Evolutionary conservation across 192 early-diverging fungal genomes (phyloP).

Genomic region (Lobosporangium transversale): DNA sequence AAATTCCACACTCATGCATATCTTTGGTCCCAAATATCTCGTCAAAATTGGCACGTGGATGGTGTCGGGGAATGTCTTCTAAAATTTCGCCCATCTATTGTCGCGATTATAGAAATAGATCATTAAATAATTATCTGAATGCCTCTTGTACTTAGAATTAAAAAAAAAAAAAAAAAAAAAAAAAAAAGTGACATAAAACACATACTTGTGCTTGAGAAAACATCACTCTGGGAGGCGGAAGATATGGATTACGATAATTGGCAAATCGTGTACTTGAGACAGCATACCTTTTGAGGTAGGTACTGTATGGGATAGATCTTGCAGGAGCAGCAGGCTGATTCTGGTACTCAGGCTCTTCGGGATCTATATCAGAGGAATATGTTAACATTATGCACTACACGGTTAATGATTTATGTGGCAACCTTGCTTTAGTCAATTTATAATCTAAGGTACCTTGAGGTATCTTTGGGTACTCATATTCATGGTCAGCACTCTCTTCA

Average conservation of each 20-base stretch:
- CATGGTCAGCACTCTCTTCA: conserved; percentile 7
- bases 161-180: too few relatives aligned
- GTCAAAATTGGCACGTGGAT: conserved; percentile 36
- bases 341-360: conserved; percentile 21
- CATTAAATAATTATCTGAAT: neutral
- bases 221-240: conserved; percentile 57
- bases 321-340: conserved; percentile 21
- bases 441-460: conserved; percentile 24
- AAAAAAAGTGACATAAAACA: too few relatives aligned
- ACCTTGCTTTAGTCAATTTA: too few relatives aligned
- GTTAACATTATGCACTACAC: neutral
- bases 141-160: too few relatives aligned
- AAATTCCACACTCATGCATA: conserved; percentile 3
- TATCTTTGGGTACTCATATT: conserved; percentile 23
- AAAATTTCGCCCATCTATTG: conserved; percentile 28
- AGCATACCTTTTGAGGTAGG: conserved; percentile 62
- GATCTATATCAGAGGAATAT: neutral
- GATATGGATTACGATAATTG: conserved; percentile 49
- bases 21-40: conserved; percentile 27
- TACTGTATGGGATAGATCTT: conserved; percentile 67
- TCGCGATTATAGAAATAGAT: neutral
- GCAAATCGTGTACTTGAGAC: conserved; percentile 34
- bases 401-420: neutral
- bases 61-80: conserved; percentile 37
- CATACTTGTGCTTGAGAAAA: conserved; percentile 57